Base-by-base conservation (phyloP, 2,329 filamentous ascomycete species). In the Pseudocercospora pini-densiflorae region DNA sequence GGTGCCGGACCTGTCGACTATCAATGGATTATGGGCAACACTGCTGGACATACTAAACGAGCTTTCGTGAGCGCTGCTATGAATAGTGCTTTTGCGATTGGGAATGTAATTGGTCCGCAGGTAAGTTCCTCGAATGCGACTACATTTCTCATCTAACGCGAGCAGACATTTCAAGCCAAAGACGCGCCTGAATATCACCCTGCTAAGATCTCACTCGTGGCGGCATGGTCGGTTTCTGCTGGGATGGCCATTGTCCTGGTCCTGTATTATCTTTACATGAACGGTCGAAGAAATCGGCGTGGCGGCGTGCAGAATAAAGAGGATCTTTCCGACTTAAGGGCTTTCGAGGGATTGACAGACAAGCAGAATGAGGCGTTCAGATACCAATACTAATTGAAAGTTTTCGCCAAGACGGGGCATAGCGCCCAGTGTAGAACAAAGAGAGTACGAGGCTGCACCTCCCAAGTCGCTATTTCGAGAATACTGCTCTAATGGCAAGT, bases 31-130 rank as follows among this genome's bases (percentile, higher is more conserved):
- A 72, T 73, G 2, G 72, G 74, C 8, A 79, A 92, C 72, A 82
- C 90, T n/a, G 90, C 87, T 29, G 90, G 90, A 0, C 89, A 91
- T 71, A 92, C 90, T 0, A 92, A 92, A 80, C 70, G 72, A 62
- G 65, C 57, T 14, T 63, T 66, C 36, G 58, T 90, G 3, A 92
- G 92, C 9, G 89, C 89, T 6, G 83, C 87, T 68, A 57, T 74
- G 27, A 67, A 72, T 36, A 68, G 72, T 31, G 64, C 71, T 36
- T 71, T 72, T 67, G 69, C 71, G 49, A 36, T 75, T 4, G 83
- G 79, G 16, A 81, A 80, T 64, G 79, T 81, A 59, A 79, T 81
- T 47, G 79, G 69, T 0, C 79, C 79, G 0, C 24, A 57, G 53
- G 23, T 40, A 59, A 33, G 24, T 31, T 53, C 19, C 19, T 57